Evolutionary conservation across 352 stramenopile species (phyloP), one percentile per base, ranked within the genome.

Genomic region (Pseudoperonospora humuli): DNA sequence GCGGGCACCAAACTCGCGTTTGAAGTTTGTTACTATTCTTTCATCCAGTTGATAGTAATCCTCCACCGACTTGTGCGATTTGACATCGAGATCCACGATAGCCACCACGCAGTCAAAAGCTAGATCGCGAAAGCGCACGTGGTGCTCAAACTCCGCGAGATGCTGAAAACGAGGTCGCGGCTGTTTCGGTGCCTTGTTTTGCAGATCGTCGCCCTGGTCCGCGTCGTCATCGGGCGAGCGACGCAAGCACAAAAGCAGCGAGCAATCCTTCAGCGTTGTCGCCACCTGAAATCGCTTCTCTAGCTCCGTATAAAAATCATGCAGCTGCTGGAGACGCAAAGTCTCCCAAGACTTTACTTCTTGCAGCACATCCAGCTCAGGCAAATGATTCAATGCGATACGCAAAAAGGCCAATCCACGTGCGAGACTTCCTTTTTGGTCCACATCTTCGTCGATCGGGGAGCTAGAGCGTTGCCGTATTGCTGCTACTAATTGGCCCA

Each of bases 261-360:
- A 92, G 34, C 80, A 92, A 61, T 92, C 80, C 39, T 92, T 92
- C 32, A 88, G 66, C 26, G 80, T 92, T 25, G 77, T 90, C 7
- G 80, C 80, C 33, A 92, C 80, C 21, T 86, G 70, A 54, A 92
- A 90, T 2, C 75, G 58, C 56, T 86, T 75, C 40, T 84, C 45
- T 5, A 88, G 43, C 36, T 82, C 63, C 25, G 61, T 45, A 52
- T 84, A 89, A 24, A 90, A 61, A 14, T 44, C 49, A 36, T 64
- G 54, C 14, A 84, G 65, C n/a, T 64, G 54, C 11, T 38, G 17
- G 3, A 91, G 36, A 5, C 44, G 54, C 35, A 86, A 50, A 4
- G 54, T 42, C 44, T 69, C 45, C 71, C 64, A 81, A 15, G 50
- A 62, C 9, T 54, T 41, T 1, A 64, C 38, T 2, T 50, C 56